Percentiles rank a stretch among this genome's conserved stretches.
These are phyloP conservation scores for Fraxinus sp. DNA, from an alignment of 305 asterid genomes.

Conservation along the genomic window DNA sequence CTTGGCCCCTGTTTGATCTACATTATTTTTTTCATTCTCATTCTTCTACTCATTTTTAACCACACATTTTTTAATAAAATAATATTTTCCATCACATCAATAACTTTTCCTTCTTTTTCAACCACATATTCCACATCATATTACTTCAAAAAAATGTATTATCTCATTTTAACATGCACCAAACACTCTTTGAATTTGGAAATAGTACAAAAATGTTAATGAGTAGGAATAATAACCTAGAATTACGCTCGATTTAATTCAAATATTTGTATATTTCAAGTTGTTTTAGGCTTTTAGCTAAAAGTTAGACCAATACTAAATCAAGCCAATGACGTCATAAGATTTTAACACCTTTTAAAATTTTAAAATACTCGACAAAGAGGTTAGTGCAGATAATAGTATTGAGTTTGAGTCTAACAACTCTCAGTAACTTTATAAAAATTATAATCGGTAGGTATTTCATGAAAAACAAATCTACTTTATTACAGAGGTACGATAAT, in stretches of 20 bases:
- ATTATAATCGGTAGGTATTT: not conserved
- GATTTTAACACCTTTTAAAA: not conserved
- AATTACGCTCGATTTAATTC: not conserved
- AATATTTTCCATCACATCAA: no score
- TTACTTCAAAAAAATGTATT: no score
- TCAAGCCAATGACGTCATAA: no score
- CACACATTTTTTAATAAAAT: no score
- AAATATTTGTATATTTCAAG: not conserved
- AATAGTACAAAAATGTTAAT: conserved; percentile 1
- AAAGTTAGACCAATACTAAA: no score
- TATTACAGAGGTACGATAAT: not conserved
- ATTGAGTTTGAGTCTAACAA: not conserved
- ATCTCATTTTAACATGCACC: no score
- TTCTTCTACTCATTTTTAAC: no score
- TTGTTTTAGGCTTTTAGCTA: not conserved
- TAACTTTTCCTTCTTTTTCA: no score
- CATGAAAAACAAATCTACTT: not conserved
- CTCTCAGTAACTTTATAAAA: not conserved
- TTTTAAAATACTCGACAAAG: not conserved
- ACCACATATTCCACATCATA: no score
- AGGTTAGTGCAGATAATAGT: not conserved
- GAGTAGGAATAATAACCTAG: not conserved
- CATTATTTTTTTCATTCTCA: no score
- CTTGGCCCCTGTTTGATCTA: no score
- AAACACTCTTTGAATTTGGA: conserved; percentile 13